Evolutionary conservation across 192 early-diverging fungal genomes (phyloP), one percentile per base, ranked within the genome.

Genomic region (Mortierella hygrophila): DNA sequence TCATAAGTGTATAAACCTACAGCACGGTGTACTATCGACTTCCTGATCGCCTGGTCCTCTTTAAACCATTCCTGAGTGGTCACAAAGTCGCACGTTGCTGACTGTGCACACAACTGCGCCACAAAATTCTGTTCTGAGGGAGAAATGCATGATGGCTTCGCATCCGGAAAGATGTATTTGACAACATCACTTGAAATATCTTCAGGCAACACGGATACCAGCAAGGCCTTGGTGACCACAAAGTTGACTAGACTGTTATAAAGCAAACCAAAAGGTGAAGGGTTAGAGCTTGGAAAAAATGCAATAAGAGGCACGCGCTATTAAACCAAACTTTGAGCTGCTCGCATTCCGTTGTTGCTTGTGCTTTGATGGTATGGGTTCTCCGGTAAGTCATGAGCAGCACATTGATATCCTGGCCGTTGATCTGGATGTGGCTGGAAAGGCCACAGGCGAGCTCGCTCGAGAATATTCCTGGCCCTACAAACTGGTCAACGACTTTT

Each of bases 391-490:
- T 23, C 60, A 65, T 65, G 60, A 65, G 60, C 29, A 65, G 60
- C 60, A 65, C 7, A 32, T 65, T 65, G 60, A 65, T 4, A 65
- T 65, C 60, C 60, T 18, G 60, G 60, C 60, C 29, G 16, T 65
- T 65, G 60, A 65, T 65, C 60, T 65, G 60, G 16, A 65, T 23
- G 60, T 65, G 60, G 23, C 16, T 65, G 6, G 60, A 65, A 18
- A 7, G 60, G 60, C 7, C 60, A 65, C 60, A 65, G 60, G 44
- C 2, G 41, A 49, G 42, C 23, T 73, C n/a, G 32, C 72, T 73
- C 15, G 72, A 73, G n/a, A 73, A 73, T 21, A 7, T 41, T 21
- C 72, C 78, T 65, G 70, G 78, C 2, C 78, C 78, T 9, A 68
- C 71, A 54, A 80, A 41, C 26, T 29, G 40, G 54, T 72, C 77